Evolutionary conservation across 768 basidiomycete genomes (phyloP).

Genomic region (Kwoniella sp.): DNA sequence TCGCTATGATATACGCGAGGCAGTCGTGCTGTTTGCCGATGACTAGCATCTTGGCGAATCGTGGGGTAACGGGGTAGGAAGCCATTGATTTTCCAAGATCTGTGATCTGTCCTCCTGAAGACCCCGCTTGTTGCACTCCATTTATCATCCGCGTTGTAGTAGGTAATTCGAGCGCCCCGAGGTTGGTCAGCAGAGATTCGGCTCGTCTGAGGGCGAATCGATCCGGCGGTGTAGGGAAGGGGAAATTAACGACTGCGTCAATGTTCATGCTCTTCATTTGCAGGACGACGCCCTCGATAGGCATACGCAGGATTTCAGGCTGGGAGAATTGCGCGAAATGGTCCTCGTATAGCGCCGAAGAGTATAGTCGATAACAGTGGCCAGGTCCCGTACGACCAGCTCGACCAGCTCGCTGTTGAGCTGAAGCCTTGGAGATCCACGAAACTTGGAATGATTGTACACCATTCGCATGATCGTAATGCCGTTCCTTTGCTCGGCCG

Average conservation of each 20-base stretch:
- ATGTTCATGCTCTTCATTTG: slow-evolving; percentile 99
- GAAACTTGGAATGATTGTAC: slow-evolving; percentile 89
- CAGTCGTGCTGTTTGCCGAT: slow-evolving; percentile 83
- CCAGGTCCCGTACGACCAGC: slow-evolving; percentile 97
- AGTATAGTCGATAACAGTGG: slow-evolving; percentile 96
- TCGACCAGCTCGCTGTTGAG: slow-evolving; percentile 89
- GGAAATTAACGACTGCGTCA: slow-evolving; percentile 93
- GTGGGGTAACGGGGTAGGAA: slow-evolving; percentile 86
- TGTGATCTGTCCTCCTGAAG: slow-evolving; percentile 70
- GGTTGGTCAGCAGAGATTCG: slow-evolving; percentile 74
- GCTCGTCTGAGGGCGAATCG: slow-evolving; percentile 72
- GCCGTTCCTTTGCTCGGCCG: slow-evolving; percentile 92
- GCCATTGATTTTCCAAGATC: slow-evolving; percentile 90
- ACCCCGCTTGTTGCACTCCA: slow-evolving; percentile 47
- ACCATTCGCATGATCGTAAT: slow-evolving; percentile 75
- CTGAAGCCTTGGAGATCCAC: slow-evolving; percentile 95
- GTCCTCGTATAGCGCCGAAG: slow-evolving; percentile 90
- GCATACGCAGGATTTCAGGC: slow-evolving; percentile 92
- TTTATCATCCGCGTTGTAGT: slow-evolving; percentile 48
- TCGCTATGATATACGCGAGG: slow-evolving; percentile 84
- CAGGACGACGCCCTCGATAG: slow-evolving; percentile 92
- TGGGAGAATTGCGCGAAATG: slow-evolving; percentile 82
- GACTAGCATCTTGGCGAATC: slow-evolving; percentile 94
- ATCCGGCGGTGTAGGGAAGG: slow-evolving; percentile 95
- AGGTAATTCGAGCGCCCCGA: slow-evolving; percentile 72